phyloP scores from a whole-genome alignment of 2,329 filamentous ascomycete species.

The Aspergillus sp. region DNA sequence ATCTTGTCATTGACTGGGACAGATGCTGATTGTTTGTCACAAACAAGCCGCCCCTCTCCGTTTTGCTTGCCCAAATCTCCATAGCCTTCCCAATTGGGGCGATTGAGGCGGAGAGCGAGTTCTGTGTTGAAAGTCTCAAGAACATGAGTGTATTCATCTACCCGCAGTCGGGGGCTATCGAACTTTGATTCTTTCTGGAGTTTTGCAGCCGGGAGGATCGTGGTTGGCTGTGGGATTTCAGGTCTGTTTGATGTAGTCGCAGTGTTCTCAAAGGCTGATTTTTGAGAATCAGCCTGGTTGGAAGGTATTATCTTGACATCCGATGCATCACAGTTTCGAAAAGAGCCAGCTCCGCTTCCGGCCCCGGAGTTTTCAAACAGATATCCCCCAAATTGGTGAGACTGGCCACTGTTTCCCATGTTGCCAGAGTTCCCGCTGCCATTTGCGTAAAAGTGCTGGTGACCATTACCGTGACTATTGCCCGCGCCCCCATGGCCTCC shows the following conservation, averaged over 20 bases:
- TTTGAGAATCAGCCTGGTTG: background rate
- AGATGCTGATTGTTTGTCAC: background rate
- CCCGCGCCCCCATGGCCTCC: background rate
- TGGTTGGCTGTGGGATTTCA: background rate
- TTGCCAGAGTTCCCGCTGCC: background rate
- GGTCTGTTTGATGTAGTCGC: background rate
- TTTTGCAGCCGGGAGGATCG: background rate
- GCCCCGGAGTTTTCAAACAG: background rate
- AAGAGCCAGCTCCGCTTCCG: background rate
- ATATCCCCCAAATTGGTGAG: background rate
- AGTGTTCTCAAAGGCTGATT: background rate
- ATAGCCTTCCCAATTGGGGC: background rate
- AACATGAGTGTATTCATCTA: background rate
- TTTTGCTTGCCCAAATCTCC: background rate
- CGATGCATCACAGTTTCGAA: background rate
- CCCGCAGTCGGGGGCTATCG: background rate
- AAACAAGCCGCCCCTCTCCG: background rate
- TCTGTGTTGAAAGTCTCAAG: background rate
- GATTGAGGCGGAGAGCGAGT: background rate
- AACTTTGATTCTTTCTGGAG: background rate
- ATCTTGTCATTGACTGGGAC: background rate
- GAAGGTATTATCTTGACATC: background rate
- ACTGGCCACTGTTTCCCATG: background rate
- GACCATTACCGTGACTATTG: background rate
- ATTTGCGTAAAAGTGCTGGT: background rate